These are phyloP conservation scores for Podaxis sp. DNA, from an alignment of 768 basidiomycete species.

Conservation along the genomic window DNA sequence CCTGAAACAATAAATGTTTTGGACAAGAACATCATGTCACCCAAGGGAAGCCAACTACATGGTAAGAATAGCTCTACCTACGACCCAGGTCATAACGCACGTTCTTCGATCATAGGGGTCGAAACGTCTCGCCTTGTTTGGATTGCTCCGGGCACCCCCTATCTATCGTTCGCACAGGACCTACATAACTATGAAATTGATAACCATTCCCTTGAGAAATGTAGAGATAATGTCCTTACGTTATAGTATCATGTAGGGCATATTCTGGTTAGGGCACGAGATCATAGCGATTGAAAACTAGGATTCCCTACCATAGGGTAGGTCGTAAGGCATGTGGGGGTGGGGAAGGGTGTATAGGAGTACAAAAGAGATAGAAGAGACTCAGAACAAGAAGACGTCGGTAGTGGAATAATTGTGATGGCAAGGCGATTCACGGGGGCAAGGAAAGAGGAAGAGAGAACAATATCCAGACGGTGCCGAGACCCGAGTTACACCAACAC, in stretches of 20 bases:
- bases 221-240: background rate
- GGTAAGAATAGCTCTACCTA: too few relatives aligned
- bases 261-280: background rate
- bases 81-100: too few relatives aligned
- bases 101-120: too few relatives aligned
- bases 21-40: too few relatives aligned
- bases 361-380: background rate
- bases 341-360: background rate
- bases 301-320: background rate
- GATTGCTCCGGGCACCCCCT: too few relatives aligned
- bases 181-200: too few relatives aligned
- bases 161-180: too few relatives aligned
- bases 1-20: too few relatives aligned
- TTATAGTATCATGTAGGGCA: background rate
- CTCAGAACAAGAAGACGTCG: background rate
- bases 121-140: too few relatives aligned
- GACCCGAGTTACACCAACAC: background rate
- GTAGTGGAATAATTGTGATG: background rate
- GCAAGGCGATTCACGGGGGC: background rate
- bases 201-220: too few relatives aligned
- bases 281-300: background rate
- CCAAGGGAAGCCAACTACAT: too few relatives aligned
- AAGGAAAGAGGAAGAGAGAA: background rate
- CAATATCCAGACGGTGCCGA: constrained; percentile 5
- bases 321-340: background rate